Evolutionary conservation across 768 basidiomycete genomes (phyloP).

Genomic region (Termitomyces sp.): DNA sequence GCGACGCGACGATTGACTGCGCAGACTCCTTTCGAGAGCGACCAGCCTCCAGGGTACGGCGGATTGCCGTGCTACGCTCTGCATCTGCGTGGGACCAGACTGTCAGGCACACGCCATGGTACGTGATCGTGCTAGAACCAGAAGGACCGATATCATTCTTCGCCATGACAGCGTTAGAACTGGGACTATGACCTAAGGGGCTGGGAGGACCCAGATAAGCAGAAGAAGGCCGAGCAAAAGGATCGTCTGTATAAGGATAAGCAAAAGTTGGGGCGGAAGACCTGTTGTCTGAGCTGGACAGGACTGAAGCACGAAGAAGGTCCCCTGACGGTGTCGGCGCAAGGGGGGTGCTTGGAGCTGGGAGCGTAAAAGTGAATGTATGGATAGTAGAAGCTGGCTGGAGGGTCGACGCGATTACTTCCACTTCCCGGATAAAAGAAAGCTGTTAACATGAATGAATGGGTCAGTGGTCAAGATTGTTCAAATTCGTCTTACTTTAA

Average conservation of each 20-base stretch:
- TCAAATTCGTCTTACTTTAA: constrained; percentile 53
- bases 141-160: constrained; percentile 26
- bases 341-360: constrained; percentile 68
- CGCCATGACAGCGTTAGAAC: constrained; percentile 24
- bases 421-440: constrained; percentile 87
- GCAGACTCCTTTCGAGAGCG: constrained; percentile 76
- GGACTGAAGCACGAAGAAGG: constrained; percentile 67
- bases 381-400: constrained; percentile 92
- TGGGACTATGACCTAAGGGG: constrained; percentile 44
- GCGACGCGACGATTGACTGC: constrained; percentile 63
- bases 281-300: constrained; percentile 56
- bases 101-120: constrained; percentile 88
- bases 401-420: constrained; percentile 91
- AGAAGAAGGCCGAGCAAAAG: constrained; percentile 74
- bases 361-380: constrained; percentile 84
- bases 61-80: constrained; percentile 78
- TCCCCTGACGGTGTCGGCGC: constrained; percentile 71
- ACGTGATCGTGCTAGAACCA: constrained; percentile 52
- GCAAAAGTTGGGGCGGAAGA: constrained; percentile 68
- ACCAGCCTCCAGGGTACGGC: constrained; percentile 74
- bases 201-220: constrained; percentile 78
- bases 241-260: constrained; percentile 72
- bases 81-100: constrained; percentile 96
- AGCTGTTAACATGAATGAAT: constrained; percentile 43
- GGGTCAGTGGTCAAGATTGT: neutral